These are phyloP conservation scores for Poa pratensis DNA, from an alignment of 176 grass and related monocot species.

Conservation along the genomic window DNA sequence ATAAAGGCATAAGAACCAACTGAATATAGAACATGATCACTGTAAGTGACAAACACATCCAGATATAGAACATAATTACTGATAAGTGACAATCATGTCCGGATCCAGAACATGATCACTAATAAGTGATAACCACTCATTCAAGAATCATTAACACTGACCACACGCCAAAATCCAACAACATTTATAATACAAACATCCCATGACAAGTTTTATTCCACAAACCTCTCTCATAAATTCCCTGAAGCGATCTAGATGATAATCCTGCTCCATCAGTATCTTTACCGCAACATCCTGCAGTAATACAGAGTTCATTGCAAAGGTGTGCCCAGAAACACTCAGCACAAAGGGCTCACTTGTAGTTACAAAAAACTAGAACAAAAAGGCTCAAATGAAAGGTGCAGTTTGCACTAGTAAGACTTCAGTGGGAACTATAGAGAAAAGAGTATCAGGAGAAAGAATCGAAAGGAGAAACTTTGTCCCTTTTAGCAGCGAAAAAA, in stretches of 20 bases:
- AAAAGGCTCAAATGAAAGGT: conserved; percentile 18
- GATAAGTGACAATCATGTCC: background rate
- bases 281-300: conserved; percentile 96
- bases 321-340: background rate
- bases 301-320: conserved; percentile 33
- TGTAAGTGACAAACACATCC: background rate
- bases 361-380: conserved; percentile 17
- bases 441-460: conserved; percentile 25
- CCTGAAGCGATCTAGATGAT: conserved; percentile 78
- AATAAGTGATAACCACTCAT: background rate
- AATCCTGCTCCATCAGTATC: conserved; percentile 99
- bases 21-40: background rate
- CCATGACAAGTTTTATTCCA: conserved; percentile 25
- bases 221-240: conserved; percentile 97
- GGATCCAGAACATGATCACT: background rate
- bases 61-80: background rate
- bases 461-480: conserved; percentile 26
- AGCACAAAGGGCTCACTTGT: background rate
- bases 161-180: too few relatives aligned
- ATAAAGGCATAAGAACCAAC: conserved; percentile 18
- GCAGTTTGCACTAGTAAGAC: background rate
- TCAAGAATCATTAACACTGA: too few relatives aligned
- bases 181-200: background rate
- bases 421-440: background rate
- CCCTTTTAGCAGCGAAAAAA: background rate